These are phyloP conservation scores for Aspergillus quadrilineatus DNA, from an alignment of 2,329 filamentous ascomycete genomes.

Conservation along the genomic window DNA sequence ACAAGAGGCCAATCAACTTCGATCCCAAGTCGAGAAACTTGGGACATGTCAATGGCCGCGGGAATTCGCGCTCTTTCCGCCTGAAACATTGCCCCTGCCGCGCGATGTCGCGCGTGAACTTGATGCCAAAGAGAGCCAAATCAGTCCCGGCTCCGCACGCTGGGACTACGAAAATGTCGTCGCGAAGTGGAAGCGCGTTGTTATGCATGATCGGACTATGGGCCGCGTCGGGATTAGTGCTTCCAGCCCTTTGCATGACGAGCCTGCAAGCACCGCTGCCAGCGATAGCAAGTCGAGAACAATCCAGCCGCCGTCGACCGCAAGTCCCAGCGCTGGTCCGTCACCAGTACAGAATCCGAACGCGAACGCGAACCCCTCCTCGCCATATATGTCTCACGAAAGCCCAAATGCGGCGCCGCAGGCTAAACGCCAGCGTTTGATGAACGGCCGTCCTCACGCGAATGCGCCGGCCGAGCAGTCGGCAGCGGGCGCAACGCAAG, in stretches of 20 bases:
- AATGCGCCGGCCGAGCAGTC: slow-evolving; percentile 2
- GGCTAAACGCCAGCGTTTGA: slow-evolving; percentile 37
- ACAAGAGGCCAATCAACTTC: slow-evolving; percentile 51
- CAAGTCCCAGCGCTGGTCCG: slow-evolving; percentile 31
- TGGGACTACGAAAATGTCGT: slow-evolving; percentile 52
- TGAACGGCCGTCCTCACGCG: slow-evolving; percentile 29
- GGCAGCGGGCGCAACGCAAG: slow-evolving; percentile 9
- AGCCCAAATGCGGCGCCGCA: slow-evolving; percentile 24
- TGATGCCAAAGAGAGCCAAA: slow-evolving; percentile 35
- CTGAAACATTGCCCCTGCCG: slow-evolving; percentile 44
- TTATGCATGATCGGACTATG: slow-evolving; percentile 47
- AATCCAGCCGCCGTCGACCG: slow-evolving; percentile 17
- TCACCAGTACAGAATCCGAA: slow-evolving; percentile 19
- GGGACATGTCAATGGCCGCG: slow-evolving; percentile 50
- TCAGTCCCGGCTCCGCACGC: slow-evolving; percentile 35
- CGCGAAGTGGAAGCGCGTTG: slow-evolving; percentile 49
- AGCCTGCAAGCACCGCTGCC: slow-evolving; percentile 10
- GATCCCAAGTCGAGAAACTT: slow-evolving; percentile 47
- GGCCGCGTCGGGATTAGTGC: slow-evolving; percentile 37
- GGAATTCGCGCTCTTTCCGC: slow-evolving; percentile 50
- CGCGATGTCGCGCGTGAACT: slow-evolving; percentile 40
- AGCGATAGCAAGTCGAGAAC: slow-evolving; percentile 7
- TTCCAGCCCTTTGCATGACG: slow-evolving; percentile 21
- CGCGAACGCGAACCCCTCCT: slow-evolving; percentile 20
- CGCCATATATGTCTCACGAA: slow-evolving; percentile 32